Evolutionary conservation across 805 yeast genomes (phyloP).

Genomic region (Jamesozyma jinghongensis): DNA sequence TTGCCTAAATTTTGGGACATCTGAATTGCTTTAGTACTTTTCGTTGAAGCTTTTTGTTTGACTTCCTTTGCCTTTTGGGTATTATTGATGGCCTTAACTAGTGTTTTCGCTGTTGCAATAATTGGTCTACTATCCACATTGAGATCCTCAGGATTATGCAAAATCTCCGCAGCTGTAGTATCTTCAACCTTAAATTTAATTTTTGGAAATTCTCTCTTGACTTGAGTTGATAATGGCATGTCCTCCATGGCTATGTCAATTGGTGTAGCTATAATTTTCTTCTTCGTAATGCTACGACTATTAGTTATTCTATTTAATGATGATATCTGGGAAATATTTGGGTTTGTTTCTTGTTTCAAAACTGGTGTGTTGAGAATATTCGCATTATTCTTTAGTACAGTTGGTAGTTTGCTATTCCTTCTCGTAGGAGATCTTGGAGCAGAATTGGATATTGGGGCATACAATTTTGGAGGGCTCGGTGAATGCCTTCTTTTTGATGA

Average conservation of each 20-base stretch:
- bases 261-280: background rate
- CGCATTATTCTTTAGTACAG: background rate
- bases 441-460: constrained; percentile 5
- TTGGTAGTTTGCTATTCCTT: background rate
- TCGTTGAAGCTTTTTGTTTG: background rate
- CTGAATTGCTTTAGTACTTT: background rate
- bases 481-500: background rate
- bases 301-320: no score
- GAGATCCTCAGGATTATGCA: constrained; percentile 25
- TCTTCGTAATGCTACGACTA: background rate
- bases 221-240: background rate
- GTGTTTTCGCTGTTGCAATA: constrained; percentile 22
- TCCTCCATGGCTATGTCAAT: background rate
- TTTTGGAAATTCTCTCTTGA: constrained; percentile 3
- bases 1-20: background rate
- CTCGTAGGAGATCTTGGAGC: constrained; percentile 3
- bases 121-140: constrained; percentile 26
- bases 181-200: constrained; percentile 9
- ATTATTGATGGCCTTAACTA: constrained; percentile 22
- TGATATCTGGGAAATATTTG: no score
- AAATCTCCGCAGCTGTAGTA: constrained; percentile 28
- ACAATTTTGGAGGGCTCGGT: constrained; percentile 7
- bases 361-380: background rate
- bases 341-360: background rate
- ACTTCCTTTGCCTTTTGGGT: constrained; percentile 1